A percentile compares a stretch with the other conserved stretches of the same genome.
These are phyloP conservation scores for Saccharomycopsis schoenii DNA, from an alignment of 805 yeast species.

Conservation along the genomic window DNA sequence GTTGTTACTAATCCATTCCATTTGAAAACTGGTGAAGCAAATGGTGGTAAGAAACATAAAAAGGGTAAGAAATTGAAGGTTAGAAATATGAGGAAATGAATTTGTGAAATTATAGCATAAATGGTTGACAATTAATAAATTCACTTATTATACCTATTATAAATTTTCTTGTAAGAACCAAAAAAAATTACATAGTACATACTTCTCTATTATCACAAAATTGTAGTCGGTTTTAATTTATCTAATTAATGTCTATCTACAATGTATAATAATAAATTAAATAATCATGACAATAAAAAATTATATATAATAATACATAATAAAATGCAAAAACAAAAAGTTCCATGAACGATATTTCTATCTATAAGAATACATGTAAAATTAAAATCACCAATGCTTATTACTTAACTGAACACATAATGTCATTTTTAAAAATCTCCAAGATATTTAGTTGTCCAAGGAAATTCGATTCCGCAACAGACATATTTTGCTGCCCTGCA, in stretches of 20 bases:
- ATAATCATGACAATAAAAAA: not conserved
- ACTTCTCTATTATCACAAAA: not conserved
- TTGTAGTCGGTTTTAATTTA: not conserved
- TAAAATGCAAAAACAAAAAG: not conserved
- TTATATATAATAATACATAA: not conserved
- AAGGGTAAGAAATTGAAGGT: slow-evolving; percentile 42
- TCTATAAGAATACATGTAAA: not conserved
- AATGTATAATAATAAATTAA: too few species aligned
- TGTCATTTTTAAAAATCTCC: slow-evolving; percentile 3
- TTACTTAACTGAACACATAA: not conserved
- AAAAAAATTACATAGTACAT: too few species aligned
- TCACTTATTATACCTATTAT: too few species aligned
- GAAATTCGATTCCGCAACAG: slow-evolving; percentile 5
- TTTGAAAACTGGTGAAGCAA: slow-evolving; percentile 25
- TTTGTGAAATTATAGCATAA: not conserved
- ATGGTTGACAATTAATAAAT: too few species aligned
- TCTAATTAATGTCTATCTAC: not conserved
- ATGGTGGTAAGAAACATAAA: slow-evolving; percentile 50
- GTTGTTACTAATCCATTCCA: slow-evolving; percentile 69
- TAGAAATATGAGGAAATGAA: slow-evolving; percentile 16
- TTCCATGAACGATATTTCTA: not conserved
- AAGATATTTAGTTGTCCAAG: slow-evolving; percentile 6
- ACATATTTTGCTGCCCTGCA: not conserved
- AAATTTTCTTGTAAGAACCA: too few species aligned
- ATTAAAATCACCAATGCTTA: too few species aligned